Percentiles rank a stretch among this genome's conserved stretches.
phyloP scores from a whole-genome alignment of 2,329 filamentous ascomycete genomes.

The Sporothrix brasiliensis region DNA sequence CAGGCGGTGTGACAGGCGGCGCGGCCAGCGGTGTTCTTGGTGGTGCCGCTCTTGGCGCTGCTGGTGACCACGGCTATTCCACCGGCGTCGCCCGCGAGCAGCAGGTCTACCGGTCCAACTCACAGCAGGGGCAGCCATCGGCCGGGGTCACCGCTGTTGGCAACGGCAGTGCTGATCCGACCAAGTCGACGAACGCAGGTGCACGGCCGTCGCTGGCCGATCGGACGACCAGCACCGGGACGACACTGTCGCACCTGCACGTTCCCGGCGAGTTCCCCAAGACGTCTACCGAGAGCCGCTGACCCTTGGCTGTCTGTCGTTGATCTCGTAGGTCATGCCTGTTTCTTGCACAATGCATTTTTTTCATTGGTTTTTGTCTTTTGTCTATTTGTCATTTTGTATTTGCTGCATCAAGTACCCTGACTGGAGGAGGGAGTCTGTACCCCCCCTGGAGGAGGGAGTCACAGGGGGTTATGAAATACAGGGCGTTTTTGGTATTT shows the following conservation, averaged over 20 bases:
- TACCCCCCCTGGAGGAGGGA: background rate
- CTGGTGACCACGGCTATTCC: background rate
- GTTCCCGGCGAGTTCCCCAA: slow-evolving; percentile 64
- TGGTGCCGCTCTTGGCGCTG: background rate
- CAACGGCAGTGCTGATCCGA: background rate
- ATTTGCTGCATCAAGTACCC: background rate
- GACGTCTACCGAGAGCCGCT: slow-evolving; percentile 8
- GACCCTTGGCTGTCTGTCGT: background rate
- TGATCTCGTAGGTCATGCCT: background rate
- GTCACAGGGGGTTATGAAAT: background rate
- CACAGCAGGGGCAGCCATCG: background rate
- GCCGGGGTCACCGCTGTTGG: background rate
- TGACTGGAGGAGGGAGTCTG: background rate
- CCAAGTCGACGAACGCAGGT: background rate
- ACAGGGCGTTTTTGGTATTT: background rate
- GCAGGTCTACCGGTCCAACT: slow-evolving; percentile 6
- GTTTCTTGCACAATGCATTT: slow-evolving; percentile 2
- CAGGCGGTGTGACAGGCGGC: background rate
- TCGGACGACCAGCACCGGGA: slow-evolving; percentile 50
- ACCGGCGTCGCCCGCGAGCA: slow-evolving; percentile 11
- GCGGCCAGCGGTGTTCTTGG: background rate
- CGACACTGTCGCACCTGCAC: slow-evolving; percentile 66
- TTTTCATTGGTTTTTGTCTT: slow-evolving; percentile 18
- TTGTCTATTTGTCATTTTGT: background rate
- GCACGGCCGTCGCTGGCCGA: slow-evolving; percentile 27